Base-by-base conservation (phyloP, 2,329 filamentous ascomycete genomes). In the Hymenoscyphus salicellus region DNA sequence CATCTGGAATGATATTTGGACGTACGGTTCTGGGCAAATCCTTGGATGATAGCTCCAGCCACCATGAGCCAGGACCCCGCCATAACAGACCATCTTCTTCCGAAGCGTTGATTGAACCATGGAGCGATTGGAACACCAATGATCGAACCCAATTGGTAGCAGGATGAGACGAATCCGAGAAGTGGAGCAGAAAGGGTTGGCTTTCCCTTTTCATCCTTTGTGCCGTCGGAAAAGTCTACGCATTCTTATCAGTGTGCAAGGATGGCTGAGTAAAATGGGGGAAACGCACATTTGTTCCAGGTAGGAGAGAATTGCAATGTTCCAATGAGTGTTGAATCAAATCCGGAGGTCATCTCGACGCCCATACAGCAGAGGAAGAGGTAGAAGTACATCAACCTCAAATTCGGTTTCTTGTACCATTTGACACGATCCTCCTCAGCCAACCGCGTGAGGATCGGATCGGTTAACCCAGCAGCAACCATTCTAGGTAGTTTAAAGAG, bases 81-180 rank as follows among this genome's bases (percentile, higher is more conserved):
- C 66, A 86, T 77, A 64, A 87, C 84, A n/a, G 83, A 80, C 78
- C 78, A 81, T 65, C 82, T 76, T 65, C 82, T 73, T 16, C 83
- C 84, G 49, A 80, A 77, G 23, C 75, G 74, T 64, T 86, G 81
- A 60, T 82, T 82, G 4, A 86, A 69, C 62, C 79, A 78, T 0
- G 83, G 80, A 2, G 84, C 82, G 64, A 86, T 76, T 0, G 84
- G 84, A 8, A 86, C 79, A 23, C 78, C 80, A 43, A 82, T 76
- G 62, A 86, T 81, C 8, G 83, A 83, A 3, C 84, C 84, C 3
- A 86, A 77, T 61, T 82, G 82, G 71, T 86, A 86, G 61, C 80
- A 82, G 2, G 83, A 82, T 17, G 81, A 80, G 43, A 86, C 76
- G 61, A 86, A 79, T 3, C 84, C 84, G 6, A 77, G 73, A 59